Evolutionary conservation across 805 yeast genomes (phyloP).

Genomic region (Candida ulmi): DNA sequence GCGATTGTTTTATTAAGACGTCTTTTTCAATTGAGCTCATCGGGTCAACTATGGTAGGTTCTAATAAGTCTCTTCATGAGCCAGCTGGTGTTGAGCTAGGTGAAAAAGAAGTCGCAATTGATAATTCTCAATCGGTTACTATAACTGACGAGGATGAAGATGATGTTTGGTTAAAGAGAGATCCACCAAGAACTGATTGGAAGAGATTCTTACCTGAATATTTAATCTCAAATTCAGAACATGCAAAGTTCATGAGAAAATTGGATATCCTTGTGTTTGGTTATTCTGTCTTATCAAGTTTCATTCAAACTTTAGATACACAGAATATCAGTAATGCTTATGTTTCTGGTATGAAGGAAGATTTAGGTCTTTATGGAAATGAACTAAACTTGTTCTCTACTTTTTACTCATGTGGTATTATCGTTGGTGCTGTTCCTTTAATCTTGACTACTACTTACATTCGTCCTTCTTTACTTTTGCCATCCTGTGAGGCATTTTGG

Average conservation of each 20-base stretch:
- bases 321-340: slow-evolving; percentile 60
- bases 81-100: not conserved
- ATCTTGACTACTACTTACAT: slow-evolving; percentile 43
- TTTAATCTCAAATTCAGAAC: slow-evolving; percentile 24
- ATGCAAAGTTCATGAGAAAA: slow-evolving; percentile 39
- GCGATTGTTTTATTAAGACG: too few relatives aligned
- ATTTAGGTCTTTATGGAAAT: slow-evolving; percentile 49
- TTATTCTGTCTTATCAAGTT: slow-evolving; percentile 53
- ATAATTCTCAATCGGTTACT: not conserved
- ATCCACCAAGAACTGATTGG: slow-evolving; percentile 7
- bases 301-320: slow-evolving; percentile 60
- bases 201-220: slow-evolving; percentile 9
- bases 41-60: too few relatives aligned
- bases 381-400: slow-evolving; percentile 55
- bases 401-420: slow-evolving; percentile 51
- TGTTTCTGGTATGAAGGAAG: slow-evolving; percentile 57
- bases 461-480: slow-evolving; percentile 36
- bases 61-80: not conserved
- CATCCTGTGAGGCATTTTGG: slow-evolving; percentile 54
- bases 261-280: slow-evolving; percentile 46
- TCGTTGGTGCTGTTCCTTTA: slow-evolving; percentile 52
- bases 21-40: too few relatives aligned
- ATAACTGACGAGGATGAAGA: not conserved
- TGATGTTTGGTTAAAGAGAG: slow-evolving; percentile 3
- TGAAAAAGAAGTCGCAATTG: not conserved